phyloP scores from a whole-genome alignment of 305 asterid species.

The Fraxinus latifolia region DNA sequence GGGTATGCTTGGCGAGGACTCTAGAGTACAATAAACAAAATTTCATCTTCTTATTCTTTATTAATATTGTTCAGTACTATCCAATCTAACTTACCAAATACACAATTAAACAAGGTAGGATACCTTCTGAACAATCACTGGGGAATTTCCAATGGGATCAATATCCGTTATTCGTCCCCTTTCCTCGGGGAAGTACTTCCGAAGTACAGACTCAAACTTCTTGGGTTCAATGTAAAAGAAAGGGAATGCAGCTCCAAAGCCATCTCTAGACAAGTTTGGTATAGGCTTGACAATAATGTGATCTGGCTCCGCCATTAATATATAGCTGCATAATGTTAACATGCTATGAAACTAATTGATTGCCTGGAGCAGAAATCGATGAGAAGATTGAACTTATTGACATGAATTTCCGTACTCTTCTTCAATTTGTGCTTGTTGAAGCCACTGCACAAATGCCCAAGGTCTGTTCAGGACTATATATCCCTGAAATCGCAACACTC shows the following conservation, averaged over 20 bases:
- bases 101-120: conserved; percentile 7
- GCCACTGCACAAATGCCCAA: conserved; percentile 99
- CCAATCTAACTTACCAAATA: neutral
- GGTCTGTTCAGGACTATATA: conserved; percentile 93
- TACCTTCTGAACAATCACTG: conserved; percentile 88
- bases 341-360: conserved; percentile 4
- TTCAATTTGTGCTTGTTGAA: conserved; percentile 70
- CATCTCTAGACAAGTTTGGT: conserved; percentile 71
- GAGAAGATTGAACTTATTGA: neutral
- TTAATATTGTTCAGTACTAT: neutral
- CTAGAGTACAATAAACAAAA: neutral
- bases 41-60: neutral
- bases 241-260: conserved; percentile 83
- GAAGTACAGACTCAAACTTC: conserved; percentile 59
- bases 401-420: conserved; percentile 54
- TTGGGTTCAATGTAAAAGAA: conserved; percentile 95
- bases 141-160: conserved; percentile 97
- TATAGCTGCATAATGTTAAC: conserved; percentile 51
- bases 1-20: neutral
- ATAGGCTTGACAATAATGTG: conserved; percentile 69
- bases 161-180: conserved; percentile 70
- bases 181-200: conserved; percentile 71
- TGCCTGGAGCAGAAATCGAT: conserved; percentile 1
- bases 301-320: conserved; percentile 49
- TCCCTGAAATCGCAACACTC: conserved; percentile 52